Conservation (phyloP, 352 stramenopile genomes). For the Pythium phragmitis region DNA sequence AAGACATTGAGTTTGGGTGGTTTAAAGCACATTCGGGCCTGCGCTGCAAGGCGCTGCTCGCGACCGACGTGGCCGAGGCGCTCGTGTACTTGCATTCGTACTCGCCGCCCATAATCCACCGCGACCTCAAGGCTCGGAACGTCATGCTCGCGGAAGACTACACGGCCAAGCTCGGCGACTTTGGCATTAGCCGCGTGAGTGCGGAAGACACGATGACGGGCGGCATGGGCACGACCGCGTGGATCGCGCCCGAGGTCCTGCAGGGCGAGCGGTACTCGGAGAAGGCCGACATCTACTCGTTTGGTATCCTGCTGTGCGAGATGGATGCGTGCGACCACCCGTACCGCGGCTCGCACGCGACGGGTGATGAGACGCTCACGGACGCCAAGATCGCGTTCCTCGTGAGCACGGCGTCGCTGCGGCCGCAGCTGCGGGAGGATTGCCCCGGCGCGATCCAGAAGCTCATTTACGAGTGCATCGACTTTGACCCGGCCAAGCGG, state of each 20-base stretch:
- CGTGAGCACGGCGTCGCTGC: conserved; percentile 41
- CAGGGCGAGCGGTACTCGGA: conserved; percentile 83
- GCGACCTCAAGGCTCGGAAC: conserved; percentile 40
- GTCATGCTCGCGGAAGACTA: conserved; percentile 41
- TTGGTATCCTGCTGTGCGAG: conserved; percentile 74
- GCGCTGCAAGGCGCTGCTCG: conserved; percentile 51
- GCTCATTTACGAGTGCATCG: conserved; percentile 53
- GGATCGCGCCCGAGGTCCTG: conserved; percentile 80
- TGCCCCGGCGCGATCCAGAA: conserved; percentile 47
- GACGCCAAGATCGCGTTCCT: conserved; percentile 20
- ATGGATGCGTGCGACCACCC: conserved; percentile 64
- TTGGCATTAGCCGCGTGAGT: conserved; percentile 79
- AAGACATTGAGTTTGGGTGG: conserved; percentile 60
- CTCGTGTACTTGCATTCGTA: conserved; percentile 85
- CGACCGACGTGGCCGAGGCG: conserved; percentile 70
- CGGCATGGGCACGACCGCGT: conserved; percentile 82
- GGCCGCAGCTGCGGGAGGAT: conserved; percentile 43
- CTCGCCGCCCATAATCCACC: conserved; percentile 61
- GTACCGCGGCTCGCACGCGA: conserved; percentile 30
- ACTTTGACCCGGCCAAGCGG: conserved; percentile 47
- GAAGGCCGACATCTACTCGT: conserved; percentile 87
- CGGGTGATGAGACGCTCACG: conserved; percentile 14
- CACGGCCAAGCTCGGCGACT: conserved; percentile 80
- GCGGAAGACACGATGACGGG: conserved; percentile 81
- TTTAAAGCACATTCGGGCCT: conserved; percentile 53